phyloP scores from a whole-genome alignment of 139 green algal genomes.

The Chlorella sorokiniana region DNA sequence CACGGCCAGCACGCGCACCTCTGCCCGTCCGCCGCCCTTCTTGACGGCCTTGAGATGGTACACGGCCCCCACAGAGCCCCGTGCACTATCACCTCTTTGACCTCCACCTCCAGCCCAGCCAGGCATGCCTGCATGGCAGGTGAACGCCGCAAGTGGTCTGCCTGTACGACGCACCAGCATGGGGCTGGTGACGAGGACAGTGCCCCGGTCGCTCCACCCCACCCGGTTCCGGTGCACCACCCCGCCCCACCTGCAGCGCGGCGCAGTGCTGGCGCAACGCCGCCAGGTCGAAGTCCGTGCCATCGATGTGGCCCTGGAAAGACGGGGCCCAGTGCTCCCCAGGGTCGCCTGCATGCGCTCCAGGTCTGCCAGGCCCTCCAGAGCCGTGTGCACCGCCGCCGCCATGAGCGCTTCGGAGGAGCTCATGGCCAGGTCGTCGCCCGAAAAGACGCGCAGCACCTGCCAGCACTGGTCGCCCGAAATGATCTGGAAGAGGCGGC shows the following conservation, averaged over 20 bases:
- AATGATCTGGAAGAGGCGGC: neutral
- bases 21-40: neutral
- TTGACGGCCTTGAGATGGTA: neutral
- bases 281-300: neutral
- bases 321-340: neutral
- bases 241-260: neutral
- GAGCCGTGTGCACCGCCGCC: neutral
- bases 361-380: neutral
- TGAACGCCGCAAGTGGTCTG: neutral
- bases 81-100: neutral
- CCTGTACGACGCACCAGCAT: too few species aligned
- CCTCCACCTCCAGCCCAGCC: neutral
- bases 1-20: neutral
- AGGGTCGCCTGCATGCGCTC: neutral
- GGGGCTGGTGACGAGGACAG: too few species aligned
- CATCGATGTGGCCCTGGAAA: neutral
- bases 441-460: neutral
- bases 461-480: slow-evolving; percentile 2
- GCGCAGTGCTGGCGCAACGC: neutral
- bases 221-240: neutral
- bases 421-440: neutral
- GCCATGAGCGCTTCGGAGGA: neutral
- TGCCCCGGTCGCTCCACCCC: neutral
- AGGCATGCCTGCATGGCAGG: neutral
- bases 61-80: neutral